phyloP scores from a whole-genome alignment of 441 rosid genomes.

The Pelargonium citronellum region DNA sequence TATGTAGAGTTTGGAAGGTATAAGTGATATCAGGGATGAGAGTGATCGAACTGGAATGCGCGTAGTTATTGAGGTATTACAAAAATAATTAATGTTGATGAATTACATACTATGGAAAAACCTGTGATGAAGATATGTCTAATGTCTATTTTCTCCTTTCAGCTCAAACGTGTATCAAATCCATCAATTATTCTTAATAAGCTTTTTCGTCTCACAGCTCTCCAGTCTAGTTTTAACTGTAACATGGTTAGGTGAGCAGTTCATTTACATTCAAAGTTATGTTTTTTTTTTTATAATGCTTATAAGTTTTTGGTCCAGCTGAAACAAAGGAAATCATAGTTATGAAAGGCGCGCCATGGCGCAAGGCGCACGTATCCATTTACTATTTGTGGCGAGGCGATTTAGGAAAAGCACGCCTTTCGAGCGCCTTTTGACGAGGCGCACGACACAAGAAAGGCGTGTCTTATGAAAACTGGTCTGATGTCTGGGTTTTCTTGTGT shows the following conservation, averaged over 20 bases:
- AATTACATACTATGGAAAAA: not conserved
- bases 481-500: too few relatives aligned
- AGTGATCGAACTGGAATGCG: conserved; percentile 97
- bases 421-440: too few relatives aligned
- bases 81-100: not conserved
- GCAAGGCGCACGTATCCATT: too few relatives aligned
- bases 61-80: conserved; percentile 76
- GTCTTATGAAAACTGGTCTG: too few relatives aligned
- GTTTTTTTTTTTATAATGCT: not conserved
- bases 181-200: conserved; percentile 75
- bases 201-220: conserved; percentile 82
- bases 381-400: too few relatives aligned
- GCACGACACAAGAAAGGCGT: too few relatives aligned
- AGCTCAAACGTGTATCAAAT: conserved; percentile 85
- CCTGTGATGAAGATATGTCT: not conserved
- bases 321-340: not conserved
- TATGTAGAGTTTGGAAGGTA: conserved; percentile 77
- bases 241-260: conserved; percentile 89
- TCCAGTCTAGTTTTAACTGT: conserved; percentile 94
- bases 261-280: not conserved
- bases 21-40: conserved; percentile 93
- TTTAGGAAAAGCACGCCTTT: too few relatives aligned
- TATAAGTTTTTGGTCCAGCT: not conserved
- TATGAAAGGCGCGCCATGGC: too few relatives aligned
- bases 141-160: conserved; percentile 14